phyloP scores from a whole-genome alignment of 106 monocot species.

The Dioscorea zingiberensis region DNA sequence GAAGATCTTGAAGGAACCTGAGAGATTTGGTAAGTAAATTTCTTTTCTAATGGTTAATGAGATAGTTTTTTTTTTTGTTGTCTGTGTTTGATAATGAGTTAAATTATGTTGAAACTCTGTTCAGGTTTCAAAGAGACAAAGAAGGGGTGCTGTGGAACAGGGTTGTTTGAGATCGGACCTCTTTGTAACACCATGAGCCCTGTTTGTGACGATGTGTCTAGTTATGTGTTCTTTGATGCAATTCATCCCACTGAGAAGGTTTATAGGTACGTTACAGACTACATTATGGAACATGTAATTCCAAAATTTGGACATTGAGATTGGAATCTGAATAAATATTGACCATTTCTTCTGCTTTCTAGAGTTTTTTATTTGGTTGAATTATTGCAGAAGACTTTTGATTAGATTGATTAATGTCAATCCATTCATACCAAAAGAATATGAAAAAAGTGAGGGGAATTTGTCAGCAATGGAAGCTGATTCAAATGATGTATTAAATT shows the following conservation, averaged over 20 bases:
- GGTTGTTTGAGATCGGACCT: slow-evolving; percentile 32
- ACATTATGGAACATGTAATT: slow-evolving; percentile 15
- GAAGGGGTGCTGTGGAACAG: slow-evolving; percentile 46
- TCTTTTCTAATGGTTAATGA: too few relatives aligned
- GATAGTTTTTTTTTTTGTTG: too few relatives aligned
- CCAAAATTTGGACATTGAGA: neutral
- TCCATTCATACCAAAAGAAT: too few relatives aligned
- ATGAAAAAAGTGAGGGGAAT: too few relatives aligned
- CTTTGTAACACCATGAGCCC: slow-evolving; percentile 28
- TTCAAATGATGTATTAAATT: too few relatives aligned
- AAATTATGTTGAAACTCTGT: neutral
- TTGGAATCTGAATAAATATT: too few relatives aligned
- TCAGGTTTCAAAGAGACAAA: slow-evolving; percentile 41
- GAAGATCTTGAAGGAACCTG: slow-evolving; percentile 25
- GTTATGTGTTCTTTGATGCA: slow-evolving; percentile 35
- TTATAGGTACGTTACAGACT: slow-evolving; percentile 21
- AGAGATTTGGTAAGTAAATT: slow-evolving; percentile 27
- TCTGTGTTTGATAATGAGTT: too few relatives aligned
- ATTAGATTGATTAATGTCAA: too few relatives aligned
- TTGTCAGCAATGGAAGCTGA: too few relatives aligned
- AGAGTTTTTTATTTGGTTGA: too few relatives aligned
- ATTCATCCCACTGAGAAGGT: slow-evolving; percentile 37
- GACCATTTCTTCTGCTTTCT: too few relatives aligned
- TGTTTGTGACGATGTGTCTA: slow-evolving; percentile 21
- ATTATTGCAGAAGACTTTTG: too few relatives aligned